phyloP scores from a whole-genome alignment of 2,329 filamentous ascomycete species.

The Clarireedia homoeocarpa region DNA sequence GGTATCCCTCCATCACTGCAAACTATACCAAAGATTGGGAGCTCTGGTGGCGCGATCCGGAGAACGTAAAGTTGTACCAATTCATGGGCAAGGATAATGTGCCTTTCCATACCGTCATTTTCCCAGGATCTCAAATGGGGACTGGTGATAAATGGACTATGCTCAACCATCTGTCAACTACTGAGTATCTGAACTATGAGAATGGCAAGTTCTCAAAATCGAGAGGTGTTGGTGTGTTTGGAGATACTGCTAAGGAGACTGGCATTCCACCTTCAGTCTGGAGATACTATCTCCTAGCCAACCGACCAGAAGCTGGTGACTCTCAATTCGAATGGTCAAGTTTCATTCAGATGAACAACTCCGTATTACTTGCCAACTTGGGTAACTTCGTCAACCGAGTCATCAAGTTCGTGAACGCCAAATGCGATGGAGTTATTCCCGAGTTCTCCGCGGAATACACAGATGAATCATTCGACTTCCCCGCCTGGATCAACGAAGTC shows the following conservation, averaged over 20 bases:
- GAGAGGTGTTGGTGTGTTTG: slow-evolving; percentile 82
- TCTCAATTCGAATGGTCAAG: slow-evolving; percentile 85
- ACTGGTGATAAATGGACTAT: slow-evolving; percentile 82
- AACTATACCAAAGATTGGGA: slow-evolving; percentile 87
- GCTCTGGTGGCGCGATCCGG: slow-evolving; percentile 88
- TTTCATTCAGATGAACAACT: slow-evolving; percentile 82
- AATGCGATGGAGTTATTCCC: slow-evolving; percentile 60
- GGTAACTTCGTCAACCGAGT: slow-evolving; percentile 68
- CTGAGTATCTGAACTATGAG: slow-evolving; percentile 85
- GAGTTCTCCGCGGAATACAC: slow-evolving; percentile 47
- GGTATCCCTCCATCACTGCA: slow-evolving; percentile 90
- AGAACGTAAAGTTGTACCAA: slow-evolving; percentile 83
- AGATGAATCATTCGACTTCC: slow-evolving; percentile 45
- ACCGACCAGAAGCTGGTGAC: slow-evolving; percentile 77
- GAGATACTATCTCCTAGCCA: slow-evolving; percentile 83
- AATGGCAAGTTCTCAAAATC: slow-evolving; percentile 91
- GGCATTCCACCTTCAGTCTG: slow-evolving; percentile 82
- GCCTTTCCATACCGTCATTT: slow-evolving; percentile 80
- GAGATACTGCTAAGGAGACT: slow-evolving; percentile 80
- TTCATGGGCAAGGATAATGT: slow-evolving; percentile 91
- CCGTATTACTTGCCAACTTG: slow-evolving; percentile 68
- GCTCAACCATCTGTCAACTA: slow-evolving; percentile 80
- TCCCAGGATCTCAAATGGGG: slow-evolving; percentile 79
- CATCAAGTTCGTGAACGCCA: slow-evolving; percentile 69
- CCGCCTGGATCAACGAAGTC: slow-evolving; percentile 41